These are phyloP conservation scores for Suhomyces terraborum DNA, from an alignment of 1,139 yeast species.

Conservation along the genomic window DNA sequence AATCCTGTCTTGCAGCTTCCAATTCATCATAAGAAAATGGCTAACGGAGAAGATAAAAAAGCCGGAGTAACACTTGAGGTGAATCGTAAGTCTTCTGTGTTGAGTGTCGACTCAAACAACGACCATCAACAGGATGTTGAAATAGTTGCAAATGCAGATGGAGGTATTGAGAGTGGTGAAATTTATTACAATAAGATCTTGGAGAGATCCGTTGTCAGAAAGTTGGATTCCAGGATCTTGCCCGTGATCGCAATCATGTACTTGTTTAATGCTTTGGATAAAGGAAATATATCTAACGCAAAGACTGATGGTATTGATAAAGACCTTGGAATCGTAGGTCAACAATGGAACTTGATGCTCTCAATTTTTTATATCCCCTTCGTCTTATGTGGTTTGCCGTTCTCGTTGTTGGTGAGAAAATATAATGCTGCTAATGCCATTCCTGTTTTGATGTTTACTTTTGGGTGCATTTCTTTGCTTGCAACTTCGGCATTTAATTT, in stretches of 20 bases:
- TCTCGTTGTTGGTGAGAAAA: constrained; percentile 23
- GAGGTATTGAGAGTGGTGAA: constrained; percentile 6
- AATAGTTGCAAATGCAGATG: neutral
- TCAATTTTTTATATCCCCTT: constrained; percentile 27
- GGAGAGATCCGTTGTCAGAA: constrained; percentile 31
- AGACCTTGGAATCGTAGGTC: constrained; percentile 23
- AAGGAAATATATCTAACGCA: constrained; percentile 27
- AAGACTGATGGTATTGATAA: constrained; percentile 26
- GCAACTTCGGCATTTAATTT: constrained; percentile 22
- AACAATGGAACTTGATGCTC: constrained; percentile 28
- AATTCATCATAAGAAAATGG: too few species aligned
- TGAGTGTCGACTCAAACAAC: constrained; percentile 9
- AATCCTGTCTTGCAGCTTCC: neutral
- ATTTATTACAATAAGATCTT: constrained; percentile 20
- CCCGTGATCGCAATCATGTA: constrained; percentile 32
- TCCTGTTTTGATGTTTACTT: constrained; percentile 24
- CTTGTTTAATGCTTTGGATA: constrained; percentile 32
- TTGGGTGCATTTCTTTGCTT: constrained; percentile 23
- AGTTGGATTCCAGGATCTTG: constrained; percentile 36
- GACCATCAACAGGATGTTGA: neutral
- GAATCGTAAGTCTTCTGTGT: constrained; percentile 12
- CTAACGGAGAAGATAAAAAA: constrained; percentile 6
- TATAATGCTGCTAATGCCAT: constrained; percentile 26
- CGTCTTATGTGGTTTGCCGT: constrained; percentile 25
- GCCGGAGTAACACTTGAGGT: constrained; percentile 9